These are phyloP conservation scores for Microbotryum scabiosae DNA, from an alignment of 1,284 basidiomycete species.

Conservation along the genomic window DNA sequence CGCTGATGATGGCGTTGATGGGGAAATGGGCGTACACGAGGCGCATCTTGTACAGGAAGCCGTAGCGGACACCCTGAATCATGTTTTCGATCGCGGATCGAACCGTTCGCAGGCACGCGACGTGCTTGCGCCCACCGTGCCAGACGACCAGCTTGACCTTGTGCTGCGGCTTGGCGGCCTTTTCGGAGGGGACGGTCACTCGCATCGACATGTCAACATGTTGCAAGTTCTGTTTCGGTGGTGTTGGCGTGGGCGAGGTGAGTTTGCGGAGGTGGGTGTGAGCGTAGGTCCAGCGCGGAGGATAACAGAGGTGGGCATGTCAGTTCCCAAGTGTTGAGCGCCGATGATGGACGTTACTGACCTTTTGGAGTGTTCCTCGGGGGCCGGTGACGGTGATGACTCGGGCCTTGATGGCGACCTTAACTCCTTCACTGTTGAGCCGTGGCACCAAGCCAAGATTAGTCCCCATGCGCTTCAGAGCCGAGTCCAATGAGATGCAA, in stretches of 20 bases:
- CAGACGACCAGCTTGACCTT: constrained; percentile 90
- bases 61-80: constrained; percentile 95
- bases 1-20: constrained; percentile 96
- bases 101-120: constrained; percentile 95
- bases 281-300: background rate
- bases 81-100: constrained; percentile 92
- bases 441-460: background rate
- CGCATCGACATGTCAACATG: constrained; percentile 97
- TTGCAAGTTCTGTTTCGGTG: constrained; percentile 54
- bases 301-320: background rate
- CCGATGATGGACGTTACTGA: background rate
- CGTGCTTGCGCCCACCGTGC: constrained; percentile 97
- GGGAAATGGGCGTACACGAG: constrained; percentile 99
- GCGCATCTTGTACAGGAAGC: constrained; percentile 99
- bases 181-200: constrained; percentile 52
- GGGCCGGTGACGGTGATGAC: constrained; percentile 82
- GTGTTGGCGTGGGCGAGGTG: background rate
- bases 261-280: too few species aligned
- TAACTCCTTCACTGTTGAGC: constrained; percentile 53
- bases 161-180: constrained; percentile 47
- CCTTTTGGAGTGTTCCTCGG: constrained; percentile 77
- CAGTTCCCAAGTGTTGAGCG: background rate
- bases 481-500: background rate
- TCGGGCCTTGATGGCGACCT: constrained; percentile 76
- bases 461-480: background rate